phyloP scores from a whole-genome alignment of 2,329 filamentous ascomycete species.

The Trichoderma koningiopsis region DNA sequence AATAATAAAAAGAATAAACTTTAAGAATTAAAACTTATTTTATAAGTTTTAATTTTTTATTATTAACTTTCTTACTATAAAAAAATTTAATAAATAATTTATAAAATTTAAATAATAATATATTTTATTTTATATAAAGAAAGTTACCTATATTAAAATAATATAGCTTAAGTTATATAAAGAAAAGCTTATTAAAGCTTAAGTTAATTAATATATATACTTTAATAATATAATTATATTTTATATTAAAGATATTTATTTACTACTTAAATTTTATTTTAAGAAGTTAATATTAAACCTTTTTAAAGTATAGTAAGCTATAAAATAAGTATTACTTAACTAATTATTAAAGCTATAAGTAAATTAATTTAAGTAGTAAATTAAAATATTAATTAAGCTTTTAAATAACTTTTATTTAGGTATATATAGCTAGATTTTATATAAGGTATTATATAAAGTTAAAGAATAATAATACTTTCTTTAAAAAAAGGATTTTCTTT shows the following conservation, averaged over 20 bases:
- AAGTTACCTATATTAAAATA: not conserved
- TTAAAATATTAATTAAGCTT: not conserved
- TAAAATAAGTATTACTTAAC: not conserved
- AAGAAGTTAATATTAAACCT: not conserved
- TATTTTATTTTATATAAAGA: not conserved
- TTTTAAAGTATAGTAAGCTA: not conserved
- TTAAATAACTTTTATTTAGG: not conserved
- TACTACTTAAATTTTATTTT: not conserved
- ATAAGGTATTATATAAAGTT: not conserved
- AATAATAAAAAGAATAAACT: too few relatives aligned
- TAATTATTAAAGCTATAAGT: not conserved
- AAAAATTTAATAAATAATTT: too few relatives aligned
- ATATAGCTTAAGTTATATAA: too few relatives aligned
- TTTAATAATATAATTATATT: not conserved
- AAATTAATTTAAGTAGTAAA: not conserved
- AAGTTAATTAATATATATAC: not conserved
- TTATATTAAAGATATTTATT: not conserved
- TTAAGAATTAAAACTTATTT: too few relatives aligned
- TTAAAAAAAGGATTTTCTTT: not conserved
- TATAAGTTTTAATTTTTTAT: too few relatives aligned
- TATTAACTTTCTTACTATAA: too few relatives aligned
- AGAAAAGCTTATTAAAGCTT: too few relatives aligned
- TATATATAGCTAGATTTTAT: not conserved
- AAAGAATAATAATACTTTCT: not conserved
- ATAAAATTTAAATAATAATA: too few relatives aligned